Evolutionary conservation across 2,329 filamentous ascomycete species (phyloP).

Genomic region (Diaporthe capsici): DNA sequence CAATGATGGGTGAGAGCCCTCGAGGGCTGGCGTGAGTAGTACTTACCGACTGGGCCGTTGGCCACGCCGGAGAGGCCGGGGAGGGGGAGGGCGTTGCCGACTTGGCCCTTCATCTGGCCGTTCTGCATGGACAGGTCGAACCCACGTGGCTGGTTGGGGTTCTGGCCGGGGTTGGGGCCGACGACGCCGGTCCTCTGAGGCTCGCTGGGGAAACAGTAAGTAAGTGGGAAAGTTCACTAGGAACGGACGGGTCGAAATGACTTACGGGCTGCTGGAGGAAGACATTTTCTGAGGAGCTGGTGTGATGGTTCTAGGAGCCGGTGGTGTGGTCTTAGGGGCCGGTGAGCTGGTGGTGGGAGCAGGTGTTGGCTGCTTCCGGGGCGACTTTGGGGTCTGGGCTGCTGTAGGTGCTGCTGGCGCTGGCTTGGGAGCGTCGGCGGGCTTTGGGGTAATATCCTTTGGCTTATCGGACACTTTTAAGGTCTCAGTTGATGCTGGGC

Average conservation of each 20-base stretch:
- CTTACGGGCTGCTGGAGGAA: constrained; percentile 32
- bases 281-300: constrained; percentile 28
- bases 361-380: constrained; percentile 19
- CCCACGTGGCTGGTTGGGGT: constrained; percentile 29
- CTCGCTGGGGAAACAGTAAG: neutral
- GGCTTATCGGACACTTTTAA: constrained; percentile 31
- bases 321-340: neutral
- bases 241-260: neutral
- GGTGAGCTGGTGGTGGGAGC: neutral
- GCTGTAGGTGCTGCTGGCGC: constrained; percentile 5
- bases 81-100: constrained; percentile 30
- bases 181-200: constrained; percentile 29
- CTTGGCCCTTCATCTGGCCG: constrained; percentile 24
- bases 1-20: neutral
- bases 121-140: constrained; percentile 34
- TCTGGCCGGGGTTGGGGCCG: constrained; percentile 27
- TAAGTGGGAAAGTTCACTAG: neutral
- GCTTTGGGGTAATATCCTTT: constrained; percentile 12
- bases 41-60: constrained; percentile 38
- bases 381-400: constrained; percentile 9
- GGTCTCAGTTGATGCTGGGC: constrained; percentile 32
- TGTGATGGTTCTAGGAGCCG: neutral
- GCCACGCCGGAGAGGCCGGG: constrained; percentile 36
- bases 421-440: constrained; percentile 17
- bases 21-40: neutral